These are phyloP conservation scores for Podospora pseudopauciseta DNA, from an alignment of 495 filamentous ascomycete genomes.

Conservation along the genomic window DNA sequence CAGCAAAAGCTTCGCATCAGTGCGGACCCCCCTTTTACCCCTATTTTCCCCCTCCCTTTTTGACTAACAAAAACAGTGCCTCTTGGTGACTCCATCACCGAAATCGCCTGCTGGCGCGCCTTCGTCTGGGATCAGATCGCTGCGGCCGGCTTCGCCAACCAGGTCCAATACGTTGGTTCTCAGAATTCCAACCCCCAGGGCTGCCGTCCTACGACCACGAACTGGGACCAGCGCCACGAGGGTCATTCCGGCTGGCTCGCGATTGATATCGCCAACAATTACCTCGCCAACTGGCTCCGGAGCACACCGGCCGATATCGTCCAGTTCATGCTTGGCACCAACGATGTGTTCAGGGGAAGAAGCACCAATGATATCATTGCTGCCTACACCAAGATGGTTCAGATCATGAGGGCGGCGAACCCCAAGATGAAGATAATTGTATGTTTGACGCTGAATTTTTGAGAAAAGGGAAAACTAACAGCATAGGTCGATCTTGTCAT, in stretches of 20 bases:
- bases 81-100: slow-evolving; percentile 41
- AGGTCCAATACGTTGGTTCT: slow-evolving; percentile 42
- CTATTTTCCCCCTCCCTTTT: background rate
- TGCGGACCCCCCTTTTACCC: background rate
- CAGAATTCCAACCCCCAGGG: slow-evolving; percentile 37
- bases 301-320: slow-evolving; percentile 40
- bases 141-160: slow-evolving; percentile 24
- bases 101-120: slow-evolving; percentile 43
- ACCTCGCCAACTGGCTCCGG: slow-evolving; percentile 38
- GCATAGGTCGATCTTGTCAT: slow-evolving; percentile 9
- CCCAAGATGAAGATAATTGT: slow-evolving; percentile 40
- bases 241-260: slow-evolving; percentile 45
- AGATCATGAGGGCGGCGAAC: slow-evolving; percentile 35
- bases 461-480: background rate
- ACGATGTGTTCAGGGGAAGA: slow-evolving; percentile 30
- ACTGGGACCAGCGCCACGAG: slow-evolving; percentile 41
- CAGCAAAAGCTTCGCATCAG: slow-evolving; percentile 13
- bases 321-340: slow-evolving; percentile 45
- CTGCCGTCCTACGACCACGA: slow-evolving; percentile 28
- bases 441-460: slow-evolving; percentile 2
- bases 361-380: slow-evolving; percentile 34
- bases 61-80: slow-evolving; percentile 31
- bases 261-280: slow-evolving; percentile 44
- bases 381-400: slow-evolving; percentile 39
- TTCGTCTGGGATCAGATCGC: slow-evolving; percentile 38